Evolutionary conservation across 202 grass and related monocot species (phyloP).

Genomic region (Cymbopogon flexuosus): DNA sequence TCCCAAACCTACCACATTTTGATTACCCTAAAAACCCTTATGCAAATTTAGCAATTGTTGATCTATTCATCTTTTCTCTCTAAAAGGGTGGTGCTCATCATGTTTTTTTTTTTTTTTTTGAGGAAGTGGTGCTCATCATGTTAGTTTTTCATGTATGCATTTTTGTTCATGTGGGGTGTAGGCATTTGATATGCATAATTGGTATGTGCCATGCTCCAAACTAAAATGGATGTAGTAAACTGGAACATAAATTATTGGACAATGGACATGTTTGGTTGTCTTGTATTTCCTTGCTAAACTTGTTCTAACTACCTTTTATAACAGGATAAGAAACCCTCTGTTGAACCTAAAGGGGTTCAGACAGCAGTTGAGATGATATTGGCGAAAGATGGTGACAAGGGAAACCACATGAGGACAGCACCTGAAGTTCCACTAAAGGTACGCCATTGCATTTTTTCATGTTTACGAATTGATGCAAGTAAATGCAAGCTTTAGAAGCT

Average conservation of each 20-base stretch:
- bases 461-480: not conserved
- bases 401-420: constrained; percentile 30
- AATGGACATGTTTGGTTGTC: not conserved
- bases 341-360: constrained; percentile 26
- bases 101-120: not conserved
- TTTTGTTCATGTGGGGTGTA: not conserved
- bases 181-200: not conserved
- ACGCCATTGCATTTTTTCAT: constrained; percentile 23
- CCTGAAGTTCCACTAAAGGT: constrained; percentile 34
- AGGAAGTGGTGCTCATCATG: not conserved
- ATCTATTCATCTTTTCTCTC: not conserved
- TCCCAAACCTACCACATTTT: constrained; percentile 4
- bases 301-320: constrained; percentile 15
- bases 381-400: constrained; percentile 41
- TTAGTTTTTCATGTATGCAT: not conserved
- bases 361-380: constrained; percentile 23
- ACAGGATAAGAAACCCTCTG: constrained; percentile 25
- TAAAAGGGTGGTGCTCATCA: not conserved
- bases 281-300: constrained; percentile 11
- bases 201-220: not conserved
- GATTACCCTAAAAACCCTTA: not conserved
- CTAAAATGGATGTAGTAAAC: constrained; percentile 5
- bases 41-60: not conserved
- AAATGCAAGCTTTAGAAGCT: constrained; percentile 15
- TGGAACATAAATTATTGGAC: not conserved